Conservation (phyloP, 2,329 filamentous ascomycete species). For the Magnaporthiopsis incrustans region DNA sequence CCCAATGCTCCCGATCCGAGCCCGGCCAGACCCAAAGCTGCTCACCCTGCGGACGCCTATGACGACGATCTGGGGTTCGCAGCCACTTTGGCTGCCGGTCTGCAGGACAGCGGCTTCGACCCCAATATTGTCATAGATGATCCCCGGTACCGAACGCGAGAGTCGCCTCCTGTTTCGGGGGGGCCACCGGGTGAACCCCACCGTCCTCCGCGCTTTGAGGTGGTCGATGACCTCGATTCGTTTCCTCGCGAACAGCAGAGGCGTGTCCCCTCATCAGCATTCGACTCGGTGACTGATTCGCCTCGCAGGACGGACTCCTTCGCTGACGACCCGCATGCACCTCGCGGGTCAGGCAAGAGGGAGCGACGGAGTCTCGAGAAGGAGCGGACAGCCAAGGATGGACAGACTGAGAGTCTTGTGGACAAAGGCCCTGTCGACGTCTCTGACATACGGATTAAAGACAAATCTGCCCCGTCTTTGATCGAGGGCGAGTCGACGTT, state of each 20-base stretch:
- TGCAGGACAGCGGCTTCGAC: slow-evolving; percentile 63
- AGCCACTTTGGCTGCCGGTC: slow-evolving; percentile 59
- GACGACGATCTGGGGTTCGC: slow-evolving; percentile 61
- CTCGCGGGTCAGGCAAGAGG: slow-evolving; percentile 21
- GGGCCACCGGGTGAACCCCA: slow-evolving; percentile 32
- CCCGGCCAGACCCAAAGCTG: slow-evolving; percentile 35
- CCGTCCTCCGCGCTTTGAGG: slow-evolving; percentile 40
- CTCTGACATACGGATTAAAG: not conserved
- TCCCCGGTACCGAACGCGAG: slow-evolving; percentile 52
- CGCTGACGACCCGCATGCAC: not conserved
- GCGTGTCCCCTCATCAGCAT: not conserved
- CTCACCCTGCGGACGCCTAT: slow-evolving; percentile 57
- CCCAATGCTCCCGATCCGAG: slow-evolving; percentile 52
- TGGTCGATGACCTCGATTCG: slow-evolving; percentile 31
- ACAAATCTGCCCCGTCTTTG: not conserved
- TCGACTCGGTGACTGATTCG: not conserved
- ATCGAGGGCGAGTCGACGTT: slow-evolving; percentile 7
- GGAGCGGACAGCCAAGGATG: not conserved
- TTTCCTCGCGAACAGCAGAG: not conserved
- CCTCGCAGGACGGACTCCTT: not conserved
- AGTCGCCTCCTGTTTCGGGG: slow-evolving; percentile 54
- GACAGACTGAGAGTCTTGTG: not conserved
- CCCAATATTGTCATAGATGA: slow-evolving; percentile 63
- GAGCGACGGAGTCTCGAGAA: slow-evolving; percentile 11
- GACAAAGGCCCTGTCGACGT: not conserved